A percentile compares a stretch with the other conserved stretches of the same genome.
These are phyloP conservation scores for Rhizodiscina lignyota DNA, from an alignment of 495 filamentous ascomycete species.

Conservation along the genomic window DNA sequence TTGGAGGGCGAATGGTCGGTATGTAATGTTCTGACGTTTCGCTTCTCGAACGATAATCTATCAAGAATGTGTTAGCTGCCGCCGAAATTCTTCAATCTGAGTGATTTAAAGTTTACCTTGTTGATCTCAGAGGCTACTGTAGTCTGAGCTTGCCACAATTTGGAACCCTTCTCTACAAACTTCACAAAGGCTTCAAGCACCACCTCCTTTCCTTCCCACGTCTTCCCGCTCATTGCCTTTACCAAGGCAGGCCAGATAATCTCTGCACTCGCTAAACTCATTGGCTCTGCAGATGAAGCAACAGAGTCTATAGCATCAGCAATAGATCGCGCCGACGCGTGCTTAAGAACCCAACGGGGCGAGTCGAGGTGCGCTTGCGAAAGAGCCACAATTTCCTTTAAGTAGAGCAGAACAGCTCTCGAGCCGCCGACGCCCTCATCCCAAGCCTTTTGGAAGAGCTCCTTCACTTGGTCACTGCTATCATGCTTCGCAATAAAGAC, in stretches of 20 bases:
- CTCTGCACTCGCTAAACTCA: slow-evolving; percentile 22
- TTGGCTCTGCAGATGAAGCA: neutral
- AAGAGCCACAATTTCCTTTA: slow-evolving; percentile 62
- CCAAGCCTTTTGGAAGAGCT: slow-evolving; percentile 71
- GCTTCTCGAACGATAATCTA: slow-evolving; percentile 71
- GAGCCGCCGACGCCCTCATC: slow-evolving; percentile 73
- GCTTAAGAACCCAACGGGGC: slow-evolving; percentile 75
- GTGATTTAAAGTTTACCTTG: slow-evolving; percentile 38
- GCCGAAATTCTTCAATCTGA: slow-evolving; percentile 10
- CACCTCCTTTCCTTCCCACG: slow-evolving; percentile 84
- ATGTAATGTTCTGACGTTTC: slow-evolving; percentile 69
- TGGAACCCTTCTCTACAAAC: slow-evolving; percentile 46
- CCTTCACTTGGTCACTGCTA: slow-evolving; percentile 54
- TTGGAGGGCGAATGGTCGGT: slow-evolving; percentile 57
- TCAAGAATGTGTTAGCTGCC: no score
- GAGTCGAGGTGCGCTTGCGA: slow-evolving; percentile 51
- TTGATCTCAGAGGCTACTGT: slow-evolving; percentile 29
- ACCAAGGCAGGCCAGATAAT: slow-evolving; percentile 70
- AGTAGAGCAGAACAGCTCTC: slow-evolving; percentile 64
- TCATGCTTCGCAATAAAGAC: slow-evolving; percentile 81
- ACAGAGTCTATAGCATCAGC: slow-evolving; percentile 43
- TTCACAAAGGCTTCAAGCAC: slow-evolving; percentile 71
- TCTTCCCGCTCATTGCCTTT: slow-evolving; percentile 66
- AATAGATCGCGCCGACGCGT: slow-evolving; percentile 64
- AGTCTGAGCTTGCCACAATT: slow-evolving; percentile 36